Conservation (phyloP, 176 grass and related monocot genomes). For the Oryza australiensis region DNA sequence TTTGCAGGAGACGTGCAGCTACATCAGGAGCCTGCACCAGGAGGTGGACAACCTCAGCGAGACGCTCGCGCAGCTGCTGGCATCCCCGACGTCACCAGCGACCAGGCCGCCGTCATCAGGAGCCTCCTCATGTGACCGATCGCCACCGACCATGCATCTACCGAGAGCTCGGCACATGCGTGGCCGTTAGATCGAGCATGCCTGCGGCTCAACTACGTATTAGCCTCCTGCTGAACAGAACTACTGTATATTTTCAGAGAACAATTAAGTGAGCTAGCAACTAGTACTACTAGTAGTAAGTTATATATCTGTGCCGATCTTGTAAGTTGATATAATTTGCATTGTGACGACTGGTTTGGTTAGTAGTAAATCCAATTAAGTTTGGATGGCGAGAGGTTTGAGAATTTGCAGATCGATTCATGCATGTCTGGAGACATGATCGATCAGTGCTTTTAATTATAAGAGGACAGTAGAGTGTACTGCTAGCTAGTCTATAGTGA, state of each 20-base stretch:
- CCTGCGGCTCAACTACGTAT: neutral
- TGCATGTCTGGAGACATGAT: conserved; percentile 14
- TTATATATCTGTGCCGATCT: neutral
- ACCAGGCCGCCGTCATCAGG: conserved; percentile 69
- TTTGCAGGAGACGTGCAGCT: conserved; percentile 83
- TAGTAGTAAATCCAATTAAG: conserved; percentile 28
- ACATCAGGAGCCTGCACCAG: conserved; percentile 80
- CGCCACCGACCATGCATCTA: neutral
- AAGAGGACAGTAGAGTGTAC: conserved; percentile 22
- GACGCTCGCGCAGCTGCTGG: conserved; percentile 67
- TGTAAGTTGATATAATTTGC: conserved; percentile 11
- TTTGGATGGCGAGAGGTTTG: conserved; percentile 31
- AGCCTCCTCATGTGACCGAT: conserved; percentile 70
- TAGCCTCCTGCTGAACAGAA: neutral
- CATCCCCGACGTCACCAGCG: conserved; percentile 51
- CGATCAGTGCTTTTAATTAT: conserved; percentile 20
- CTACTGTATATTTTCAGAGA: neutral
- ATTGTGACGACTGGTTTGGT: conserved; percentile 15
- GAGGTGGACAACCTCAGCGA: conserved; percentile 76
- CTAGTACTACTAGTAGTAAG: neutral
- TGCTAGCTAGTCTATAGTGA: neutral
- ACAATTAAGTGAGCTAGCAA: neutral
- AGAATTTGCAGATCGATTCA: neutral
- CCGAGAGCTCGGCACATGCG: neutral
- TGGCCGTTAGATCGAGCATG: neutral